Evolutionary conservation across 2,329 filamentous ascomycete species (phyloP), one percentile per base, ranked within the genome.

Genomic region (Dactylonectria macrodidyma): DNA sequence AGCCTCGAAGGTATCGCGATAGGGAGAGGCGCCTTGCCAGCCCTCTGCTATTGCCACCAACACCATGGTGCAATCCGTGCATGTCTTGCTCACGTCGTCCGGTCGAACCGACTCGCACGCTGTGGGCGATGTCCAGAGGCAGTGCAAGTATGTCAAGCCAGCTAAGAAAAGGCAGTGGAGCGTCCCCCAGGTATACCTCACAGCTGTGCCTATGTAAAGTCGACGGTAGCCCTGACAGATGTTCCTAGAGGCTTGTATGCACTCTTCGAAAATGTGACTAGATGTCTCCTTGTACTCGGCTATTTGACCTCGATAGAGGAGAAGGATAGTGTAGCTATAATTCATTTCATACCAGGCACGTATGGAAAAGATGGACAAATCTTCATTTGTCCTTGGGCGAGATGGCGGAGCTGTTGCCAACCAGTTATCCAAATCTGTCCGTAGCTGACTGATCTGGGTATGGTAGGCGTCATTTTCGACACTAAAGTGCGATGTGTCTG

Each of bases 1-100:
- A 2, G 71, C 65, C 19, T 79, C 78, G 51, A 80, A 81, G 11
- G 78, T 75, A 56, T 81, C 78, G 10, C 79, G 75, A 60, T 80
- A 80, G 0, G 78, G 75, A 2, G 76, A 72, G 1, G 76, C 79
- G 12, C 41, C 64, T 5, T 63, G 62, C 78, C 78, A 81, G 0
- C 77, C 68, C 36, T 81, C 77, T 1, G 78, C 77, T 16, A 80
- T 76, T 6, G 78, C 61, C 0, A 78, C 75, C 10, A 81, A 59
- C 3, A 79, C 71, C 33, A 78, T 80, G 3, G 74, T 79, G 55
- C 78, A 78, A 46, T 73, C 72, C 7, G 72, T 78, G 63, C 76
- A 79, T 5, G 77, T 77, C 24, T 63, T 76, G 68, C 69, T 79
- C 9, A 78, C 68, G 7, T 73, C 56, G 8, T 70, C 66, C 5